Evolutionary conservation across 129 eudicot genomes (phyloP), one percentile per base, ranked within the genome.

Genomic region (Dittrichia graveolens): DNA sequence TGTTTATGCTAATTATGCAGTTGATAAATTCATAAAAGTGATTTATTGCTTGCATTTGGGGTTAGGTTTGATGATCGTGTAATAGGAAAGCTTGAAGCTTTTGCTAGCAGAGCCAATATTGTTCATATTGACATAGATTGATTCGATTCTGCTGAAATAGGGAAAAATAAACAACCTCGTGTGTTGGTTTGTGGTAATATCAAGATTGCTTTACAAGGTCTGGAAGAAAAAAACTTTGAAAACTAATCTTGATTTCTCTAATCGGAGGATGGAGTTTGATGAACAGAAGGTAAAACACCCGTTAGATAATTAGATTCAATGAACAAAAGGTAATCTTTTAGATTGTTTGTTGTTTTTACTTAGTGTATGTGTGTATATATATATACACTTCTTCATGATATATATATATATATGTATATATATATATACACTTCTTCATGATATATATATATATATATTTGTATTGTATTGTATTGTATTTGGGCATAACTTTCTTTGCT

Each of bases 51-150:
- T 19, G 84, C 84, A 0, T 80, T 80, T 69, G 84, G 84, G n/a
- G 84, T 79, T 18, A 52, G 96, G 80, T 90, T 90, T 69, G 96
- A 90, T 73, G 96, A 90, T 35, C 87, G 96, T n/a, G 96, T 90
- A 37, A 90, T 95, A 0, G 96, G 96, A 8, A 90, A 90, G 85
- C 83, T 90, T 8, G 96, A 90, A 73, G 89, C 96, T 12, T 90
- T 90, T 85, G 96, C 96, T 67, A 90, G 96, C 67, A 63, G 96
- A 5, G 96, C 96, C 4, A 90, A 90, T 67, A 90, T 87, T 48
- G 83, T 84, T 18, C 92, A 87, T 59, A 84, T 87, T 8, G 92
- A 87, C 56, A 87, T n/a, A n/a, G n/a, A n/a, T n/a, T n/a, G n/a
- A n/a, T n/a, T 87, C 16, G 92, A 87, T 69, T 72, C 92, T 0